Conservation (phyloP, 805 yeast species). For the Saccharomycopsis amapae region DNA sequence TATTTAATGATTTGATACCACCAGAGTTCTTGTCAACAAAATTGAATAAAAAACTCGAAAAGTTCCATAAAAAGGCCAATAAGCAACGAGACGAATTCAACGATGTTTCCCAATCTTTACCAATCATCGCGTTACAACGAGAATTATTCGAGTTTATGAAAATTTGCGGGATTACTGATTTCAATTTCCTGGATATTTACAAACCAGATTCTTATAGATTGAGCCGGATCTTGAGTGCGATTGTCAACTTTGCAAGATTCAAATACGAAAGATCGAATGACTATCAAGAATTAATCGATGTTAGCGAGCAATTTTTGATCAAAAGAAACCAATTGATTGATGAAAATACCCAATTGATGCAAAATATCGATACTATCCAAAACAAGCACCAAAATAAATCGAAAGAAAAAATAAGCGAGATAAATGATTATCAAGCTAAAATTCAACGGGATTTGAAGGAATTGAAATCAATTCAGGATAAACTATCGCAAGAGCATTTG, state of each 20-base stretch:
- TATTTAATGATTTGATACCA: constrained; percentile 20
- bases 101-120: constrained; percentile 36
- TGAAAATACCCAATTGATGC: constrained; percentile 33
- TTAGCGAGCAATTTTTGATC: constrained; percentile 44
- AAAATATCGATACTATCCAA: constrained; percentile 32
- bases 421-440: constrained; percentile 20
- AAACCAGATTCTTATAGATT: constrained; percentile 70
- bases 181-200: constrained; percentile 62
- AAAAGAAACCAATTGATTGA: constrained; percentile 38
- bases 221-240: constrained; percentile 65
- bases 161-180: constrained; percentile 73
- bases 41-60: constrained; percentile 54
- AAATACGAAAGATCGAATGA: constrained; percentile 70
- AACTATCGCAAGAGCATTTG: constrained; percentile 20
- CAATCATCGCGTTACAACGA: constrained; percentile 49
- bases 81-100: constrained; percentile 25
- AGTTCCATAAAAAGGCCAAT: constrained; percentile 33
- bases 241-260: constrained; percentile 78
- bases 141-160: constrained; percentile 55
- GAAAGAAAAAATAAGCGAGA: constrained; percentile 23
- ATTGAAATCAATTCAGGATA: constrained; percentile 18
- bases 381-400: constrained; percentile 25
- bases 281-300: constrained; percentile 53
- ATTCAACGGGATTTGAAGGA: constrained; percentile 21
- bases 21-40: constrained; percentile 43